A percentile compares a stretch with the other conserved stretches of the same genome.
Conservation (phyloP, 768 basidiomycete species). For the Lactarius hengduanensis region DNA sequence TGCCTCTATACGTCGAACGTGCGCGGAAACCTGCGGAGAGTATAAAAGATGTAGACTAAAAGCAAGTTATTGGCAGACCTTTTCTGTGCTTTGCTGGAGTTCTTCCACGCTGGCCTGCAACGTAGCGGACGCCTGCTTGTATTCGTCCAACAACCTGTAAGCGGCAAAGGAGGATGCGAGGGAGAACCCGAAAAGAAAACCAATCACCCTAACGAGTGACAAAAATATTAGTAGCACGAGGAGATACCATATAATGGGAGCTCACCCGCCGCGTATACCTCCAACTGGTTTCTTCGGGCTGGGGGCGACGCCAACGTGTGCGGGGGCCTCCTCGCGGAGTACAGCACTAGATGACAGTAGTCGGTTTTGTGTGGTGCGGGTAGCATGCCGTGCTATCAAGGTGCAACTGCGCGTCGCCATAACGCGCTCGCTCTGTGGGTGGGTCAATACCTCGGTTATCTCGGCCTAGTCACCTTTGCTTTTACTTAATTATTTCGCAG, state of each 20-base stretch:
- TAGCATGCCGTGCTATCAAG: slow-evolving; percentile 12
- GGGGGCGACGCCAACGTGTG: slow-evolving; percentile 53
- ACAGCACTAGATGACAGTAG: slow-evolving; percentile 45
- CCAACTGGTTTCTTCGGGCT: slow-evolving; percentile 74
- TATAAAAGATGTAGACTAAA: not conserved
- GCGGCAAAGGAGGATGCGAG: slow-evolving; percentile 83
- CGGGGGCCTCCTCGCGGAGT: slow-evolving; percentile 42
- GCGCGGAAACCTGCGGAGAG: slow-evolving; percentile 65
- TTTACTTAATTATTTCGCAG: slow-evolving; percentile 11
- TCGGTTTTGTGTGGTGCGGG: slow-evolving; percentile 33
- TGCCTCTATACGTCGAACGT: slow-evolving; percentile 76
- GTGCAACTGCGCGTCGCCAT: slow-evolving; percentile 24
- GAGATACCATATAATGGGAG: slow-evolving; percentile 12
- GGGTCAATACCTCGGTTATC: slow-evolving; percentile 4
- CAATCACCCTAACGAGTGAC: slow-evolving; percentile 59
- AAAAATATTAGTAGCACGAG: not conserved
- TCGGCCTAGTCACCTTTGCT: not conserved
- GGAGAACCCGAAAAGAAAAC: slow-evolving; percentile 88
- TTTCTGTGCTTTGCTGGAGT: slow-evolving; percentile 77
- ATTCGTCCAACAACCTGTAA: slow-evolving; percentile 87
- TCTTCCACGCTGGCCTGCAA: slow-evolving; percentile 87
- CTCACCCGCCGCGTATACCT: slow-evolving; percentile 45
- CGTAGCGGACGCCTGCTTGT: slow-evolving; percentile 83
- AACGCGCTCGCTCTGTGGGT: slow-evolving; percentile 10
- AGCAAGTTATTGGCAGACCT: slow-evolving; percentile 44